Evolutionary conservation across 1,284 basidiomycete species (phyloP).

Genomic region (Waitea zeae): DNA sequence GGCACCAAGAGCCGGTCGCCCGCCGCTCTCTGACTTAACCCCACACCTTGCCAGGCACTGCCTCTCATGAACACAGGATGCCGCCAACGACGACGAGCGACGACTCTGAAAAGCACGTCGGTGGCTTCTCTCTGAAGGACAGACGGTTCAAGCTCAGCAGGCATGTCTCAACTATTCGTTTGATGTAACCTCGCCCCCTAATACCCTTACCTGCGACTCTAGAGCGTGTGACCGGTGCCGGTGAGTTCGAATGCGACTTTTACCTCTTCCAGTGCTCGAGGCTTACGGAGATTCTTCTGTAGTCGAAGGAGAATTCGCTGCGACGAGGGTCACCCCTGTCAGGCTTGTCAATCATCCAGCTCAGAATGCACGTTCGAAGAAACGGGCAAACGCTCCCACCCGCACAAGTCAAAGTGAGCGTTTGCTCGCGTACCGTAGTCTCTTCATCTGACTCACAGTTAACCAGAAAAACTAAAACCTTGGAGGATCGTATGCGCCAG

Average conservation of each 20-base stretch:
- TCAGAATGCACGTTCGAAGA: slow-evolving; percentile 73
- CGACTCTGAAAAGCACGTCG: too few species aligned
- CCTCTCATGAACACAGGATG: too few species aligned
- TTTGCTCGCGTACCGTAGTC: slow-evolving; percentile 1
- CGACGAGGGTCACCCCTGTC: slow-evolving; percentile 72
- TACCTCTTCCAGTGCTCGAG: slow-evolving; percentile 3
- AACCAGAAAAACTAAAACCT: slow-evolving; percentile 54
- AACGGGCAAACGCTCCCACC: slow-evolving; percentile 64
- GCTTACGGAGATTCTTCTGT: slow-evolving; percentile 5
- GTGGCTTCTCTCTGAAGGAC: slow-evolving; percentile 55
- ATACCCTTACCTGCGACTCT: slow-evolving; percentile 5
- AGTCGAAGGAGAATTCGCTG: slow-evolving; percentile 68
- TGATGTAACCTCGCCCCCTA: slow-evolving; percentile 1
- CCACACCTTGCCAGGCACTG: too few species aligned
- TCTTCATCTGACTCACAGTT: neutral
- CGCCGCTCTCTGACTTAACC: too few species aligned
- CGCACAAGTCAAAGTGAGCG: slow-evolving; percentile 67
- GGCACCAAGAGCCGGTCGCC: too few species aligned
- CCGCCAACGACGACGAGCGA: too few species aligned
- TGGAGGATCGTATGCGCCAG: slow-evolving; percentile 74
- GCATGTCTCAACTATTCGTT: slow-evolving; percentile 23
- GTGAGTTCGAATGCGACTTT: slow-evolving; percentile 23
- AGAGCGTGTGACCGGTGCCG: slow-evolving; percentile 77
- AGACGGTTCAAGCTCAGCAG: slow-evolving; percentile 71
- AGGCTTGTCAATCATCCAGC: slow-evolving; percentile 61